phyloP scores from a whole-genome alignment of 1,284 basidiomycete species.

The Malassezia sp. region DNA sequence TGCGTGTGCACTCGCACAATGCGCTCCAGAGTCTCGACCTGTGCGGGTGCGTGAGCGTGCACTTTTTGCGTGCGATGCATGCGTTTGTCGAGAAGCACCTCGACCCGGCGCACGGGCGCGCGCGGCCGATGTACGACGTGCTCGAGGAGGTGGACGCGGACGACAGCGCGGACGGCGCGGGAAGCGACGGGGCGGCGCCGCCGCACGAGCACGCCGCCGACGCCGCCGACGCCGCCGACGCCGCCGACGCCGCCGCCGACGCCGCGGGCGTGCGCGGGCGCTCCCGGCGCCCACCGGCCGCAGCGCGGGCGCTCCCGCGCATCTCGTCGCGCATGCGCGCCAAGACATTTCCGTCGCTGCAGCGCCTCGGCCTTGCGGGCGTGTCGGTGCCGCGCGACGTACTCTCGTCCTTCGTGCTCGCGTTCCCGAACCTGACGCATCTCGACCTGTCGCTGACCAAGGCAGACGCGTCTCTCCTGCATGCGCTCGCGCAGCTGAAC shows the following conservation, averaged over 20 bases:
- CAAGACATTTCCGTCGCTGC: conserved; percentile 60
- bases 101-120: conserved; percentile 37
- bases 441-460: conserved; percentile 57
- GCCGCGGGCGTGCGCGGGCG: not conserved
- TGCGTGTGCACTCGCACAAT: conserved; percentile 22
- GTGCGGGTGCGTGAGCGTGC: conserved; percentile 81
- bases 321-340: conserved; percentile 4
- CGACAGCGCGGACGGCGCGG: conserved; percentile 13
- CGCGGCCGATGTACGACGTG: conserved; percentile 12
- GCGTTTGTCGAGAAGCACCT: conserved; percentile 70
- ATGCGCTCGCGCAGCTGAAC: conserved; percentile 56
- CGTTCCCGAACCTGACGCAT: conserved; percentile 76
- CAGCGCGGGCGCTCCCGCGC: not conserved
- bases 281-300: not conserved
- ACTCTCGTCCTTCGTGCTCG: conserved; percentile 67
- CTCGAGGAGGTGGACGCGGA: conserved; percentile 25
- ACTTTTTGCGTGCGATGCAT: conserved; percentile 69
- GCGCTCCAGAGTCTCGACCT: conserved; percentile 74
- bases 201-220: not conserved
- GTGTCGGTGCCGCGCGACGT: conserved; percentile 65
- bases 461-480: conserved; percentile 64
- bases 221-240: not conserved
- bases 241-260: not conserved
- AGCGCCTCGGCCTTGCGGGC: conserved; percentile 72
- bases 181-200: no score